A percentile compares a stretch with the other conserved stretches of the same genome.
These are phyloP conservation scores for Rehmannia glutinosa DNA, from an alignment of 257 asterid genomes.

Conservation along the genomic window DNA sequence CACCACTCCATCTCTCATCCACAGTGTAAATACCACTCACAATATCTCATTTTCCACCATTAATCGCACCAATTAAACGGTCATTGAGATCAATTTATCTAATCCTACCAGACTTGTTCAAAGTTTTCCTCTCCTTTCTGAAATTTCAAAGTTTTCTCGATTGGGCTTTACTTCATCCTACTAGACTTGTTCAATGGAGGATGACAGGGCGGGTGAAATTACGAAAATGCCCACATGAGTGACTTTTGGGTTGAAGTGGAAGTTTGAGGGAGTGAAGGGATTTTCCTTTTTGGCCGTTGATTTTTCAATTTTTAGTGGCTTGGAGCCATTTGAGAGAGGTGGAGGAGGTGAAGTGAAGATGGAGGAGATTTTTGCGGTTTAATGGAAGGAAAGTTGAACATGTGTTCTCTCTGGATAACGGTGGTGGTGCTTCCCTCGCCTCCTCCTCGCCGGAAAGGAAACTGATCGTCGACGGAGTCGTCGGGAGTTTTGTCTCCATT, in stretches of 20 bases:
- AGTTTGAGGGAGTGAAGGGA: neutral
- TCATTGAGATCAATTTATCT: too few species aligned
- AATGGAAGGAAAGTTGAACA: slow-evolving; percentile 12
- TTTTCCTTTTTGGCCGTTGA: neutral
- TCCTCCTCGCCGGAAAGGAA: too few species aligned
- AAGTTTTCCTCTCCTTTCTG: neutral
- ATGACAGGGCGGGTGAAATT: neutral
- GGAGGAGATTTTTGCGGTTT: slow-evolving; percentile 22
- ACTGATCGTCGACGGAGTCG: too few species aligned
- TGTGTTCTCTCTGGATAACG: too few species aligned
- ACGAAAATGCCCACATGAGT: slow-evolving; percentile 6
- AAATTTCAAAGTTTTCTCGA: neutral
- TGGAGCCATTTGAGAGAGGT: slow-evolving; percentile 28
- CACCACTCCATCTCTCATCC: too few species aligned
- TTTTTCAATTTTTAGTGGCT: slow-evolving; percentile 29
- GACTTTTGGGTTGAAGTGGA: neutral
- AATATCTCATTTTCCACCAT: too few species aligned
- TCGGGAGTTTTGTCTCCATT: too few species aligned
- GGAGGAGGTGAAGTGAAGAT: neutral
- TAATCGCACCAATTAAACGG: too few species aligned
- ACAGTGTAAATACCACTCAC: too few species aligned
- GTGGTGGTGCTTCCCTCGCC: too few species aligned
- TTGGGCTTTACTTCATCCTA: neutral
- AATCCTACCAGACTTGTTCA: too few species aligned
- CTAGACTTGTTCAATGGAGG: neutral